Evolutionary conservation across 2,329 filamentous ascomycete genomes (phyloP), one percentile per base, ranked within the genome.

Genomic region (Alternaria sp.): DNA sequence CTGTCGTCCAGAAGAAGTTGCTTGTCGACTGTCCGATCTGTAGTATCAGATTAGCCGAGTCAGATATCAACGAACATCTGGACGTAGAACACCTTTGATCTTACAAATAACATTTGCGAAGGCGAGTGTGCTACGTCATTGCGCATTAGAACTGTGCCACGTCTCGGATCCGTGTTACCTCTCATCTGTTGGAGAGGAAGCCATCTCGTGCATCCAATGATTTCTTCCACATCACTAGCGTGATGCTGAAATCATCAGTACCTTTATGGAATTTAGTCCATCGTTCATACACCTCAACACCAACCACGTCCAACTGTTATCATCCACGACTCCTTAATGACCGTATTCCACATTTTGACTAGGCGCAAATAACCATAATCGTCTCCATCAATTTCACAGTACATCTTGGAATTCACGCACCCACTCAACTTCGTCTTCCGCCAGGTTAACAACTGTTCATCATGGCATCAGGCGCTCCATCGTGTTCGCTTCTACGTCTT

Each of bases 21-120:
- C 56, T 75, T 4, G 73, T 80, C 1, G 59, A 71, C n/a, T 82
- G 80, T 46, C 80, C 80, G 3, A 81, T 81, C 47, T 81, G 80
- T 58, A 69, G 66, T 36, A 20, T 59, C 4, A 54, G 38, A 1
- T 49, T 81, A 44, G 64, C 66, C 6, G 73, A 77, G 48, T 61
- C 68, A 41, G 55, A 71, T 5, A 79, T 82, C 54, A 81, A 81
- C 56, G 64, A 75, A 53, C 80, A 82, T 66, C 64, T 82, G 1
- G 80, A 82, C 61, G 43, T 57, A 51, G 60, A 71, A 58, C 75
- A 77, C 61, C 54, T 63, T 38, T 63, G 54, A 48, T 32, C 9
- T 7, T 7, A 9, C 34, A 48, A n/a, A 14, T 43, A 7, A 9
- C 41, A 44, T 24, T 8, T 9, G 9, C 39, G 18, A 22, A 22